Base-by-base conservation (phyloP, 169 alveolate genomes). In the Plasmodium ovale region DNA sequence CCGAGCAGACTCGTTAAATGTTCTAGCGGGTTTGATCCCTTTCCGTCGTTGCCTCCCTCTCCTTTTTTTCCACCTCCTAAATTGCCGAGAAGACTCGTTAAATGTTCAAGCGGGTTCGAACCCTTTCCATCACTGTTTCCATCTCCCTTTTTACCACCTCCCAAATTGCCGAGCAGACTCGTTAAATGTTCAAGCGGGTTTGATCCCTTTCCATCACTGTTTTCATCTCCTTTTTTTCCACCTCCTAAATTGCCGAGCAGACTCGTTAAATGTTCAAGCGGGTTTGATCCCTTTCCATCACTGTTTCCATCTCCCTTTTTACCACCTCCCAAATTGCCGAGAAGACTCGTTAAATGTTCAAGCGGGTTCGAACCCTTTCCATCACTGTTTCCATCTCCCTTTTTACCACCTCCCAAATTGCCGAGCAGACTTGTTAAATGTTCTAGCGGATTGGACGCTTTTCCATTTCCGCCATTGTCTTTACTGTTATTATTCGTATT, bases 1-100 rank as follows among this genome's bases (percentile, higher is more conserved):
- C 79, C 64, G 16, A 68, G 5, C 21, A 68, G 4, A 7, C 60
- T 68, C 5, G 79, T 68, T 68, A 68, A 31, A 51, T 44, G 58
- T n/a, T 68, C 79, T 6, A 68, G 2, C 2, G 64, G 64, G 3
- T 39, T 44, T 2, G 31, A 31, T 6, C 25, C 79, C n/a, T 47
- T 47, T 1, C 62, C 65, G 19, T 14, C 67, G 0, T 16, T 39
- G 9, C n/a, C n/a, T 2, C 64, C 82, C 1, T 23, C 49, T 9
- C 25, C 42, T 21, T 35, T 44, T 0, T 62, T 33, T 0, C 2
- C 49, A 2, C 73, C 73, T 0, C 82, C 84, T 0, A 70, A 9
- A 12, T 49, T 70, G 1, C 84, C 84, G 21, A 70, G 1, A 19
- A 70, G 7, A 6, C 65, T 70, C 4, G 84, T 49, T 49, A 70